Percentiles rank a stretch among this genome's conserved stretches.
Conservation (phyloP, 2,329 filamentous ascomycete genomes). For the Sclerotiophoma versabilis region DNA sequence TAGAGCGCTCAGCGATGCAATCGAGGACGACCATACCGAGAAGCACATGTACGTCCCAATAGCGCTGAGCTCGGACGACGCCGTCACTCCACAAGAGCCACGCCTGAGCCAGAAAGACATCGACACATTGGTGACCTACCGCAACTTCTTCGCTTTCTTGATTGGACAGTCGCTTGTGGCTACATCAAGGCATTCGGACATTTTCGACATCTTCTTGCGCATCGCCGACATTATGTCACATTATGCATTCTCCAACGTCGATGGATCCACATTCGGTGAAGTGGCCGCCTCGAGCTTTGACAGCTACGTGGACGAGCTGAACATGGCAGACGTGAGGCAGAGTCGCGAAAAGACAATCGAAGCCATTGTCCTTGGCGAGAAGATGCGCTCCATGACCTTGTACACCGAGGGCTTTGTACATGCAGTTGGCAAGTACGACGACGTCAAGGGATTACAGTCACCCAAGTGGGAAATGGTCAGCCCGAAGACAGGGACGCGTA, state of each 20-base stretch:
- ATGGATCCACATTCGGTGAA: constrained; percentile 70
- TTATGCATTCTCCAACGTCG: constrained; percentile 67
- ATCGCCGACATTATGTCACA: constrained; percentile 64
- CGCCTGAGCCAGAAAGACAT: constrained; percentile 57
- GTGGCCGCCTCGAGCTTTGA: constrained; percentile 70
- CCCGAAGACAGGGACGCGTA: constrained; percentile 73
- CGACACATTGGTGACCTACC: constrained; percentile 65
- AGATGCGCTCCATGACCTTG: constrained; percentile 79
- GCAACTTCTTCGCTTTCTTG: constrained; percentile 70
- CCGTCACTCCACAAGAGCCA: constrained; percentile 38
- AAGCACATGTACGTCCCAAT: constrained; percentile 67
- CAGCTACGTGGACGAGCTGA: constrained; percentile 78
- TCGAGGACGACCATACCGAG: constrained; percentile 57
- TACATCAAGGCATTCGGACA: constrained; percentile 60
- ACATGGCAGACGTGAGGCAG: constrained; percentile 77
- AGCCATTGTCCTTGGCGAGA: constrained; percentile 85
- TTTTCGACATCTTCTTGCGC: constrained; percentile 68
- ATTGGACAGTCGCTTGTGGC: constrained; percentile 68
- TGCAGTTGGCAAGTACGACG: constrained; percentile 82
- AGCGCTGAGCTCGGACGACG: constrained; percentile 60
- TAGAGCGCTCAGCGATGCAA: constrained; percentile 55
- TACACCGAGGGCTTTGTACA: constrained; percentile 95
- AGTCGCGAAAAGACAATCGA: constrained; percentile 91
- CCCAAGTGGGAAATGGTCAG: constrained; percentile 76
- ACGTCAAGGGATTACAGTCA: constrained; percentile 72